These are phyloP conservation scores for Hypoxylon sp. DNA, from an alignment of 2,329 filamentous ascomycete species.

Conservation along the genomic window DNA sequence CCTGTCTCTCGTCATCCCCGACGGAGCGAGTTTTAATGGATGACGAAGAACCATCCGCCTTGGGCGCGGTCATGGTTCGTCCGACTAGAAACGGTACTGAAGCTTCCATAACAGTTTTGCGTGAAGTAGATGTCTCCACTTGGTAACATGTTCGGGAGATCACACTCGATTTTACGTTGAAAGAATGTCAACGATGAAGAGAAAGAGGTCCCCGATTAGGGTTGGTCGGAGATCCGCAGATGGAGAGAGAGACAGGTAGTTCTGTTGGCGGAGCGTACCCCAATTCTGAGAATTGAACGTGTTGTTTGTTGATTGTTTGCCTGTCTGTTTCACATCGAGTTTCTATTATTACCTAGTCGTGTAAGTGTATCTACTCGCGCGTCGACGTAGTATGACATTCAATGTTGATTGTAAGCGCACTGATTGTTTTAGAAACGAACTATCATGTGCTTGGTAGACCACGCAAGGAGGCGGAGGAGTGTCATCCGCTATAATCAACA, in stretches of 20 bases:
- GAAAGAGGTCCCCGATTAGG: slow-evolving; percentile 26
- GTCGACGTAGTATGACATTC: slow-evolving; percentile 30
- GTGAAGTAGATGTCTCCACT: slow-evolving; percentile 43
- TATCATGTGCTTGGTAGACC: slow-evolving; percentile 28
- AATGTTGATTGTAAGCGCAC: slow-evolving; percentile 35
- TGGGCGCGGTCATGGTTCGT: slow-evolving; percentile 45
- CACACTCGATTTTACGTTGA: slow-evolving; percentile 28
- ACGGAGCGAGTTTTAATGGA: slow-evolving; percentile 47
- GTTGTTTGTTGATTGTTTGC: slow-evolving; percentile 35
- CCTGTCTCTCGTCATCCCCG: slow-evolving; percentile 54
- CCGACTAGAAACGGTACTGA: slow-evolving; percentile 46
- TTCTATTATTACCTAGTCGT: slow-evolving; percentile 42
- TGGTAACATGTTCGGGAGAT: slow-evolving; percentile 43
- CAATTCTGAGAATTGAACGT: slow-evolving; percentile 21
- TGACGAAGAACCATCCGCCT: slow-evolving; percentile 30
- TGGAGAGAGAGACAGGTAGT: slow-evolving; percentile 10
- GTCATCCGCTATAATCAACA: slow-evolving; percentile 17
- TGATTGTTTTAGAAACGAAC: slow-evolving; percentile 37
- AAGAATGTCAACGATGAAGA: slow-evolving; percentile 20
- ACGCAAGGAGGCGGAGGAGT: slow-evolving; percentile 23
- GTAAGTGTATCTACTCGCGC: slow-evolving; percentile 19
- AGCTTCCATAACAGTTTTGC: slow-evolving; percentile 31
- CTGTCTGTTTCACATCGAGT: slow-evolving; percentile 36
- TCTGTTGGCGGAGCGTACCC: slow-evolving; percentile 7
- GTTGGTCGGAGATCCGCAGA: slow-evolving; percentile 43